phyloP scores from a whole-genome alignment of 2,329 filamentous ascomycete genomes.

The Lithohypha guttulata region DNA sequence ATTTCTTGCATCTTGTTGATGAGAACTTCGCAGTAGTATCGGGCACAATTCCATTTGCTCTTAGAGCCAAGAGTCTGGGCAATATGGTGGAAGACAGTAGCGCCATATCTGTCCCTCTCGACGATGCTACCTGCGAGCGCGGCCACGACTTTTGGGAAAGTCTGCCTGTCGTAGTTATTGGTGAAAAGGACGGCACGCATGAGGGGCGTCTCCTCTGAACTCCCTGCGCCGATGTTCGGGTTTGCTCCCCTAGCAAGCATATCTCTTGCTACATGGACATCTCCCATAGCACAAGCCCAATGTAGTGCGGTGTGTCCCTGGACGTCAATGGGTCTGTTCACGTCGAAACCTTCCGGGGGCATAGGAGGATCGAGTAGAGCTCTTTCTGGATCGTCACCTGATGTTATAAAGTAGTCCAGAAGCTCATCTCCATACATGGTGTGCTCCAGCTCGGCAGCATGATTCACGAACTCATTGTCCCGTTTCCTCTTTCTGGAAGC shows the following conservation, averaged over 20 bases:
- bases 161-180: slow-evolving; percentile 89
- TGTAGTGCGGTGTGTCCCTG: slow-evolving; percentile 88
- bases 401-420: slow-evolving; percentile 88
- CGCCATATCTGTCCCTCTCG: slow-evolving; percentile 65
- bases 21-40: slow-evolving; percentile 88
- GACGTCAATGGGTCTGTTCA: slow-evolving; percentile 86
- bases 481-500: slow-evolving; percentile 65
- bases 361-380: slow-evolving; percentile 52
- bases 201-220: slow-evolving; percentile 81
- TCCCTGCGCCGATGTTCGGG: slow-evolving; percentile 59
- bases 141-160: slow-evolving; percentile 73
- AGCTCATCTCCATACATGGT: slow-evolving; percentile 85
- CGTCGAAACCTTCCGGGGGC: slow-evolving; percentile 75
- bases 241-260: slow-evolving; percentile 71
- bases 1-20: slow-evolving; percentile 76
- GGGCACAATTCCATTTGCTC: slow-evolving; percentile 76
- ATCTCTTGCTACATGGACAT: slow-evolving; percentile 81
- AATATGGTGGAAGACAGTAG: slow-evolving; percentile 89
- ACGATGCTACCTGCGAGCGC: slow-evolving; percentile 74
- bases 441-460: slow-evolving; percentile 63
- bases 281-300: slow-evolving; percentile 96
- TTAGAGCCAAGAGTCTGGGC: slow-evolving; percentile 77
- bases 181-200: slow-evolving; percentile 94
- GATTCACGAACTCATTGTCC: slow-evolving; percentile 40
- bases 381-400: slow-evolving; percentile 62